Evolutionary conservation across 1,284 basidiomycete species (phyloP).

Genomic region (Melanopsichium pennsylvanicum): DNA sequence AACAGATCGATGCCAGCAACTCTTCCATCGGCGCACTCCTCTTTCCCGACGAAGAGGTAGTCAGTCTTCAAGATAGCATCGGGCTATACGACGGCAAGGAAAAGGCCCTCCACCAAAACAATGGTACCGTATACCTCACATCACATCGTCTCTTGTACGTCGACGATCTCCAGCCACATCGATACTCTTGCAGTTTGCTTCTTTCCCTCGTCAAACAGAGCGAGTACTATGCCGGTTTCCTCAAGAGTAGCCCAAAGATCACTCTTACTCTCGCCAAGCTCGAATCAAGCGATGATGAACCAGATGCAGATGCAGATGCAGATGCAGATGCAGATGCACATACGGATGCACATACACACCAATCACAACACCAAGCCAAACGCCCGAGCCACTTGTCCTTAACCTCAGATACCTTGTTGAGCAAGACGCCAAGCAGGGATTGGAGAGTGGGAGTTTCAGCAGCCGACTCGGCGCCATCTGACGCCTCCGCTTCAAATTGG

Average conservation of each 20-base stretch:
- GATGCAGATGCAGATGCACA: too few relatives aligned
- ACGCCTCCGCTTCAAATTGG: slow-evolving; percentile 37
- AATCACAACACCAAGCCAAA: slow-evolving; percentile 15
- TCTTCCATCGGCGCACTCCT: slow-evolving; percentile 55
- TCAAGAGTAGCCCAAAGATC: slow-evolving; percentile 88
- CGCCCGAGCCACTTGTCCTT: slow-evolving; percentile 23
- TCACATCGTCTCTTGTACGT: slow-evolving; percentile 86
- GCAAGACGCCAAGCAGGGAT: slow-evolving; percentile 24
- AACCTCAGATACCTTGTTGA: neutral
- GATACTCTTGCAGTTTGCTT: slow-evolving; percentile 67
- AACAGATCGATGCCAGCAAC: slow-evolving; percentile 53
- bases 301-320: neutral
- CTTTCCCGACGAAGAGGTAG: slow-evolving; percentile 54
- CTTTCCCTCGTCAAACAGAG: slow-evolving; percentile 78
- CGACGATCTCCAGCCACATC: slow-evolving; percentile 71
- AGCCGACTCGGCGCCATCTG: slow-evolving; percentile 22
- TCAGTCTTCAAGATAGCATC: slow-evolving; percentile 54
- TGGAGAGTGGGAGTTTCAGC: slow-evolving; percentile 34
- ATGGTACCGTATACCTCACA: slow-evolving; percentile 78
- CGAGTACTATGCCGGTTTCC: slow-evolving; percentile 89
- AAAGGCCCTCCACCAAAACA: slow-evolving; percentile 78
- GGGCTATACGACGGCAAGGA: slow-evolving; percentile 71
- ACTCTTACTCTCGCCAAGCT: slow-evolving; percentile 71
- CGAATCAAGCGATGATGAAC: slow-evolving; percentile 21
- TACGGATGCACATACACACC: slow-evolving; percentile 19